These are phyloP conservation scores for Aciculoconidium aculeatum DNA, from an alignment of 805 yeast species.

Conservation along the genomic window DNA sequence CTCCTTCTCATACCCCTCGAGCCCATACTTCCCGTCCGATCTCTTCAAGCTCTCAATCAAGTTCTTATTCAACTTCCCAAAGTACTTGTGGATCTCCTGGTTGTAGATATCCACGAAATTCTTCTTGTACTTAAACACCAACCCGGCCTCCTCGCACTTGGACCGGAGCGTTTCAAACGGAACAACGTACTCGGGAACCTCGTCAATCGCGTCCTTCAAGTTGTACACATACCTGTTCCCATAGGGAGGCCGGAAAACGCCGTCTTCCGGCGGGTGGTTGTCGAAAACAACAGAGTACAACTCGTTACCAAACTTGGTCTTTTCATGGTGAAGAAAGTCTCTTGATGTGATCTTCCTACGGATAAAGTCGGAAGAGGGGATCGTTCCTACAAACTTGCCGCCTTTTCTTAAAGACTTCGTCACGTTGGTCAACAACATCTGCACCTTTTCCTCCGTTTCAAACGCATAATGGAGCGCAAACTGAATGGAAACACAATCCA, in stretches of 20 bases:
- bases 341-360: conserved; percentile 53
- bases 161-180: conserved; percentile 86
- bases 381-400: conserved; percentile 88
- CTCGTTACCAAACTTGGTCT: conserved; percentile 75
- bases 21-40: conserved; percentile 76
- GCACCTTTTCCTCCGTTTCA: conserved; percentile 74
- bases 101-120: conserved; percentile 79
- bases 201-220: conserved; percentile 88
- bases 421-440: conserved; percentile 67
- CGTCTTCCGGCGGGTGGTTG: conserved; percentile 69
- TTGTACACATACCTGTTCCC: conserved; percentile 82
- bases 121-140: conserved; percentile 65
- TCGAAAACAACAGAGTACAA: conserved; percentile 79
- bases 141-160: conserved; percentile 76
- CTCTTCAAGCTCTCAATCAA: conserved; percentile 66
- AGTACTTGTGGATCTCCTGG: conserved; percentile 68
- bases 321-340: conserved; percentile 30
- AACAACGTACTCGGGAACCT: conserved; percentile 95
- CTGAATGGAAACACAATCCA: conserved; percentile 85
- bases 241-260: conserved; percentile 65
- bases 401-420: conserved; percentile 71
- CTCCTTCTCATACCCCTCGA: conserved; percentile 85
- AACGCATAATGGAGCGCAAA: conserved; percentile 95
- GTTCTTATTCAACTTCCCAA: conserved; percentile 50
- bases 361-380: conserved; percentile 86